A percentile compares a stretch with the other conserved stretches of the same genome.
phyloP scores from a whole-genome alignment of 257 asterid species.

The Solanum raphanifolium region DNA sequence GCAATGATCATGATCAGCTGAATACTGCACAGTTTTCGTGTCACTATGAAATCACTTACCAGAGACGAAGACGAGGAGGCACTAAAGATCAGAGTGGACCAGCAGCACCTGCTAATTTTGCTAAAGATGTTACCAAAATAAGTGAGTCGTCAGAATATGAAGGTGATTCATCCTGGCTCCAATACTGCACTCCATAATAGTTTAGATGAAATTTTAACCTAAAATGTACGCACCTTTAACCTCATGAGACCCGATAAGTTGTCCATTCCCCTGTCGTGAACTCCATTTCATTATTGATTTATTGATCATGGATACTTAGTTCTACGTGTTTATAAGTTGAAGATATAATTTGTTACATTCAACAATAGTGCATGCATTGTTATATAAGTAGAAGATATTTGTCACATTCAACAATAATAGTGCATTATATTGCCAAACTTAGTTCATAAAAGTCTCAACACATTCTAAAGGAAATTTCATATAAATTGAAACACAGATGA shows the following conservation, averaged over 20 bases:
- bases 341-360: neutral
- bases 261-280: neutral
- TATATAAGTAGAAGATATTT: neutral
- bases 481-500: neutral
- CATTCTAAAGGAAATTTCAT: too few species aligned
- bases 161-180: neutral
- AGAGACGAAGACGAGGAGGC: neutral
- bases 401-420: neutral
- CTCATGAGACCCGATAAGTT: neutral
- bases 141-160: neutral
- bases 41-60: neutral
- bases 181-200: neutral
- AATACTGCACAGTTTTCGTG: neutral
- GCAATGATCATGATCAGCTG: neutral
- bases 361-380: neutral
- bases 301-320: neutral
- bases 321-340: neutral
- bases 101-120: neutral
- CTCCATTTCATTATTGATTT: neutral
- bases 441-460: neutral
- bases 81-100: neutral
- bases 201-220: neutral
- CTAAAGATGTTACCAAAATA: neutral
- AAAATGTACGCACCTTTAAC: neutral
- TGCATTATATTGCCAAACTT: neutral